Evolutionary conservation across 768 basidiomycete species (phyloP), one percentile per base, ranked within the genome.

Genomic region (Russula sp.): DNA sequence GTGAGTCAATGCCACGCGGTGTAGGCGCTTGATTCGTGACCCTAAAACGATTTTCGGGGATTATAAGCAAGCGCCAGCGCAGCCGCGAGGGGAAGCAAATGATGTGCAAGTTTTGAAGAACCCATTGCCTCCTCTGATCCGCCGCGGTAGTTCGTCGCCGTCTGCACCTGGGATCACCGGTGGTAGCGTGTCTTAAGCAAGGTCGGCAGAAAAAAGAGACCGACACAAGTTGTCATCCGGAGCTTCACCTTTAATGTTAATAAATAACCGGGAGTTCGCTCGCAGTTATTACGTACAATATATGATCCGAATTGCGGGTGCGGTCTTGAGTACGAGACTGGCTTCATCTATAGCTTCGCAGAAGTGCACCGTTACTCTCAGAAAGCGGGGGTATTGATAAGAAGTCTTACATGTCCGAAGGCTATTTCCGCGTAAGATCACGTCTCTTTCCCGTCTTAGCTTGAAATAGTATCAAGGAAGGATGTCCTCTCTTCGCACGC

Each of bases 161-260:
- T 29, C 46, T 29, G 18, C 47, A 29, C 20, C 22, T 39, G 53
- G 43, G 50, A 61, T 43, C 25, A 14, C 60, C 60, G 60, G 54
- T 61, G 36, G 41, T 16, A 20, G 41, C 47, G 18, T 42, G 18
- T 13, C 29, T 61, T 32, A 49, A 46, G 48, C 48, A 32, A 49
- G 29, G 41, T 7, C 10, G 8, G 35, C 18, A 34, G 22, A 34
- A 25, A 11, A n/a, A 48, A 22, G 60, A 9, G 34, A 25, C 20
- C 7, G 48, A 43, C 41, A 35, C n/a, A 20, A 49, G 35, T n/a
- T 22, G n/a, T 2, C 5, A 22, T n/a, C 25, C 25, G 25, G 25
- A 29, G 25, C 25, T 29, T 29, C 25, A 29, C 25, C 3, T 29
- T 29, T 29, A 29, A 29, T 29, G 25, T 29, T 29, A 29, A 49